These are phyloP conservation scores for Kazachstania bromeliacearum DNA, from an alignment of 805 yeast genomes.

Conservation along the genomic window DNA sequence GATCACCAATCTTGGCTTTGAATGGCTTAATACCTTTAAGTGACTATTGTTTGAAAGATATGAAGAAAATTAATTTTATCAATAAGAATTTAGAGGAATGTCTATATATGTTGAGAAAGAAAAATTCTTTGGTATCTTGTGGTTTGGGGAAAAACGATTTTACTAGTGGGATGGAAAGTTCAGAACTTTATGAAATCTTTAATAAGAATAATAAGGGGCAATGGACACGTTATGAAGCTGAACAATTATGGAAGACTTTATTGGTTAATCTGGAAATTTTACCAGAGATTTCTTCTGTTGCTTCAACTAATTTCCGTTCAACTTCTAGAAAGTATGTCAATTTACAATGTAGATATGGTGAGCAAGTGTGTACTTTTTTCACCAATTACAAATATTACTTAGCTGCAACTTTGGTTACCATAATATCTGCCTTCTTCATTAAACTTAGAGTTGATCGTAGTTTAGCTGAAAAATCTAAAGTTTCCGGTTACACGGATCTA, in stretches of 20 bases:
- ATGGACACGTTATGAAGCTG: neutral
- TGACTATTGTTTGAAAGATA: constrained; percentile 63
- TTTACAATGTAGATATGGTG: constrained; percentile 41
- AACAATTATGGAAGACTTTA: constrained; percentile 43
- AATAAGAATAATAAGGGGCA: neutral
- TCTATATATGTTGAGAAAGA: constrained; percentile 47
- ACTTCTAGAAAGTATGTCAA: constrained; percentile 49
- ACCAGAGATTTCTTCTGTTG: constrained; percentile 38
- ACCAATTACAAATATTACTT: neutral
- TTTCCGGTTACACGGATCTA: constrained; percentile 27
- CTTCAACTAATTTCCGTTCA: constrained; percentile 42
- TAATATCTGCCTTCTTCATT: constrained; percentile 4
- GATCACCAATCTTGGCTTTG: constrained; percentile 21
- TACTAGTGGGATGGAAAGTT: constrained; percentile 40
- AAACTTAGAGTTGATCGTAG: constrained; percentile 30
- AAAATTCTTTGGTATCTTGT: constrained; percentile 53
- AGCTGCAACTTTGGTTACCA: neutral
- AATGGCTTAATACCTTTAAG: constrained; percentile 50
- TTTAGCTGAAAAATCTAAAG: constrained; percentile 31
- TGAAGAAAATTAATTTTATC: constrained; percentile 53
- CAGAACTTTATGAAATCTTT: constrained; percentile 35
- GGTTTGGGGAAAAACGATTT: constrained; percentile 36
- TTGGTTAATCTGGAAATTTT: constrained; percentile 49
- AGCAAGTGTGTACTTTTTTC: neutral
- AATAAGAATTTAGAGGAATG: constrained; percentile 55